phyloP scores from a whole-genome alignment of 2,329 filamentous ascomycete genomes.

The Exophiala alcalophila region DNA sequence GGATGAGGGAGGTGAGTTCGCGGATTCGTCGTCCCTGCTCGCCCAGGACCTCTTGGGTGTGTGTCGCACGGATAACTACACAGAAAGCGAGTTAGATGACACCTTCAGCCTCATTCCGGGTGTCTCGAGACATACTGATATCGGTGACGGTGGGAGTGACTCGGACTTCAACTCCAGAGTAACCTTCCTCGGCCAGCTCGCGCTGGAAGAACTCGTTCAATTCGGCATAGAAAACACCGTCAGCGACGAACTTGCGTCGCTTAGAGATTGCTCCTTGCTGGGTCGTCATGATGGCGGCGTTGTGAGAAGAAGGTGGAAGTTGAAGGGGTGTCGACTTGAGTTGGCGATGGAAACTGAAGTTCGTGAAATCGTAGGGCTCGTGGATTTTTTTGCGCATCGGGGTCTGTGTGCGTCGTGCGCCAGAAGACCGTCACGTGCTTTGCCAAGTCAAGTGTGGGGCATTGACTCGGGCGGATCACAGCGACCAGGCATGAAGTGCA shows the following conservation, averaged over 20 bases:
- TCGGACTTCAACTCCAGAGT: conserved; percentile 99
- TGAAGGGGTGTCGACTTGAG: too few relatives aligned
- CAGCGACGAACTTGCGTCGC: conserved; percentile 75
- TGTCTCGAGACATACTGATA: conserved; percentile 63
- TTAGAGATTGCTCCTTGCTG: conserved; percentile 53
- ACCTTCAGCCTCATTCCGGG: neutral
- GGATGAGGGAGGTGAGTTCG: conserved; percentile 99
- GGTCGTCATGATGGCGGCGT: conserved; percentile 43
- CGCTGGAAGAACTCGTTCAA: conserved; percentile 99
- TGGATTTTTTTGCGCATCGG: too few relatives aligned
- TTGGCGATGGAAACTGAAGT: too few relatives aligned
- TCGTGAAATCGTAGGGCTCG: too few relatives aligned
- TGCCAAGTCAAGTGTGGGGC: too few relatives aligned
- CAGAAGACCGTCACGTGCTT: too few relatives aligned
- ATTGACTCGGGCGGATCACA: too few relatives aligned
- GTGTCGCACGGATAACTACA: conserved; percentile 91
- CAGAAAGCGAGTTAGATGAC: conserved; percentile 6
- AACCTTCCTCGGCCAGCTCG: conserved; percentile 99
- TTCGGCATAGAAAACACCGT: conserved; percentile 99
- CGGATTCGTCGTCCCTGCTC: conserved; percentile 99
- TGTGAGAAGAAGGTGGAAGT: too few relatives aligned
- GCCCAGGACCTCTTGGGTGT: conserved; percentile 99
- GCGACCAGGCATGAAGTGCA: too few relatives aligned
- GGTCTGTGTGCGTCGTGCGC: too few relatives aligned
- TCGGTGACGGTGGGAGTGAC: conserved; percentile 99